Conservation (phyloP, 805 yeast species). For the Ogataea paradorogensis region DNA sequence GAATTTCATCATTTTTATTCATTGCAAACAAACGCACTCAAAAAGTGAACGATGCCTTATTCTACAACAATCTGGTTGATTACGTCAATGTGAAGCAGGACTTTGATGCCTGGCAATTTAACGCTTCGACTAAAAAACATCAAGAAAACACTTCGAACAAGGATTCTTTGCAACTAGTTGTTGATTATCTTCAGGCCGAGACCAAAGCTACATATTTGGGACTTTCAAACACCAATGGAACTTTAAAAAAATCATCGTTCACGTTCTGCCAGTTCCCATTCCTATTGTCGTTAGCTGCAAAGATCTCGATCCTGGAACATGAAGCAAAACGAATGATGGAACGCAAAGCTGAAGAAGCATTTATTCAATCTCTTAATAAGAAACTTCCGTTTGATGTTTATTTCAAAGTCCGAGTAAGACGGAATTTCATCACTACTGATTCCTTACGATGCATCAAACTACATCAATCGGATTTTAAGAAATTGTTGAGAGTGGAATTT, state of each 20-base stretch:
- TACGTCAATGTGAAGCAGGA: conserved; percentile 73
- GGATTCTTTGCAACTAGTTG: conserved; percentile 37
- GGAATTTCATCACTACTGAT: conserved; percentile 67
- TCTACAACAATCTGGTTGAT: conserved; percentile 82
- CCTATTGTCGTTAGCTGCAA: conserved; percentile 74
- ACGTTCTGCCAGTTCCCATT: conserved; percentile 84
- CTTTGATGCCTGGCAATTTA: conserved; percentile 78
- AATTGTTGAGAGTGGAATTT: conserved; percentile 75
- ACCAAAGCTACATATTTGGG: conserved; percentile 35
- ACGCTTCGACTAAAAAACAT: conserved; percentile 25
- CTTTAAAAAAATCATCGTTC: conserved; percentile 32
- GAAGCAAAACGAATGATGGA: conserved; percentile 83
- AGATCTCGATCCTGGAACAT: conserved; percentile 74
- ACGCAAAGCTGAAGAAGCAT: conserved; percentile 84
- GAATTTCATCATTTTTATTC: conserved; percentile 53
- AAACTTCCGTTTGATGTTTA: conserved; percentile 62
- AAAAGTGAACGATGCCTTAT: conserved; percentile 41
- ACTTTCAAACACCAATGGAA: conserved; percentile 27
- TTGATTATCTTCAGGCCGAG: conserved; percentile 43
- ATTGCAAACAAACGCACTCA: conserved; percentile 44
- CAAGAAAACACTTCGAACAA: conserved; percentile 12
- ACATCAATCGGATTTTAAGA: conserved; percentile 60
- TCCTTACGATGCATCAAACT: conserved; percentile 62
- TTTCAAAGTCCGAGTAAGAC: conserved; percentile 64
- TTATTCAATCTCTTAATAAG: conserved; percentile 66